Percentiles rank a stretch among this genome's conserved stretches.
Evolutionary conservation across 2,329 filamentous ascomycete species (phyloP).

Genomic region (Xylariomycetidae sp.): DNA sequence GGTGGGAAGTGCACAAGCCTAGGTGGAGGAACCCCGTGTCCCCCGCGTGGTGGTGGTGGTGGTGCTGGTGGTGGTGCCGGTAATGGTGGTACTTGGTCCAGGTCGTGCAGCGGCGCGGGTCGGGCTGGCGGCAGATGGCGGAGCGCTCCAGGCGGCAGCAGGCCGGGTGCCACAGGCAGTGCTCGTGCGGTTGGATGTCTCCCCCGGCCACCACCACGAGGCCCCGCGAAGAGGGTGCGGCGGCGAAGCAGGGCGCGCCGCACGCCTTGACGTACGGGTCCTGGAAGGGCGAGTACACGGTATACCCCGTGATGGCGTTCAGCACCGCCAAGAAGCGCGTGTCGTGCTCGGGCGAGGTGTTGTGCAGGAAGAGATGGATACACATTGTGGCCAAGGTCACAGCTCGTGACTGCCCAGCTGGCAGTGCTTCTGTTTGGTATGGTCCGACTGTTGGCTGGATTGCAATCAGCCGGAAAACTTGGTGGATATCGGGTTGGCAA

Average conservation of each 20-base stretch:
- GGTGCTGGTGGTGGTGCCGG: constrained; percentile 1
- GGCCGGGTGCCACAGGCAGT: constrained; percentile 9
- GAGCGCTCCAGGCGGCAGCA: constrained; percentile 10
- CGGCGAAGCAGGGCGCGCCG: background rate
- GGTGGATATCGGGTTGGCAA: no score
- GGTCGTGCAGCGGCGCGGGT: background rate
- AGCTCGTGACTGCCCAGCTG: no score
- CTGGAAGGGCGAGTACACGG: constrained; percentile 14
- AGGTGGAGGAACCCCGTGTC: no score
- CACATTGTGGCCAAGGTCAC: constrained; percentile 7
- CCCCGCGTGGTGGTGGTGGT: no score
- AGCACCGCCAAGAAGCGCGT: constrained; percentile 10
- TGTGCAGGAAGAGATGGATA: constrained; percentile 11
- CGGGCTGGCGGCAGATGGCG: constrained; percentile 1
- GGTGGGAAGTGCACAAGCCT: no score
- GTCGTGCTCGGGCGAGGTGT: constrained; percentile 12
- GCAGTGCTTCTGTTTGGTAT: no score
- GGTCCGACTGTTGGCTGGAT: no score
- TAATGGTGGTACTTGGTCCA: constrained; percentile 13
- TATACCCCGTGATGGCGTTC: constrained; percentile 12
- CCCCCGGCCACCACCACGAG: background rate
- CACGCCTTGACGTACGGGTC: constrained; percentile 4
- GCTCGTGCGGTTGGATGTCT: background rate
- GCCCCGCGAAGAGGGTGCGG: no score
- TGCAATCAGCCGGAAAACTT: no score